These are phyloP conservation scores for Alternaria sp. DNA, from an alignment of 2,329 filamentous ascomycete genomes.

Conservation along the genomic window DNA sequence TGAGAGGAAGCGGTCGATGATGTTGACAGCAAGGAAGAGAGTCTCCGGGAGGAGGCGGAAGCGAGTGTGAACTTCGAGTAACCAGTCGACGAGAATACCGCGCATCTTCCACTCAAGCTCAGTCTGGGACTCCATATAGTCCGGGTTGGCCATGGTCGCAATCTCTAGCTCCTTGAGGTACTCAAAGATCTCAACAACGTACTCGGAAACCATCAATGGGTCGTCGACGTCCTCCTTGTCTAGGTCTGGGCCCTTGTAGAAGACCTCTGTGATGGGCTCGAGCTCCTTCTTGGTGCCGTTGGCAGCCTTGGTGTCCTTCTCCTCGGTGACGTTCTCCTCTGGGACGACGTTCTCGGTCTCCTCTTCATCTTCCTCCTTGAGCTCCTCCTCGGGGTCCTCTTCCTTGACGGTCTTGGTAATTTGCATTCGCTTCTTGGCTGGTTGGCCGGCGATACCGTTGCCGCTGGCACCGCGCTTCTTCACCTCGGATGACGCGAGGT, in stretches of 20 bases:
- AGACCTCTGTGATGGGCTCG: slow-evolving; percentile 33
- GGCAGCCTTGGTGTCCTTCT: slow-evolving; percentile 46
- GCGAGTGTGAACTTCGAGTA: slow-evolving; percentile 96
- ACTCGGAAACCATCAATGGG: slow-evolving; percentile 97
- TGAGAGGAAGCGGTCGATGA: slow-evolving; percentile 96
- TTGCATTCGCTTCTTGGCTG: slow-evolving; percentile 70
- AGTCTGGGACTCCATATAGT: slow-evolving; percentile 94
- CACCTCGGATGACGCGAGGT: slow-evolving; percentile 61
- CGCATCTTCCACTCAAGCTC: slow-evolving; percentile 99
- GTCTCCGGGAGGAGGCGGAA: slow-evolving; percentile 97
- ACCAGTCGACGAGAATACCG: slow-evolving; percentile 95
- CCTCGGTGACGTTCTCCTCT: slow-evolving; percentile 58
- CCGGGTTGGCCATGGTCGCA: slow-evolving; percentile 80
- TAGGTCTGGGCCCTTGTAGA: slow-evolving; percentile 61
- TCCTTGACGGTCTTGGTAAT: slow-evolving; percentile 59
- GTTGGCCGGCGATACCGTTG: slow-evolving; percentile 68
- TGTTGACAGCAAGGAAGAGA: slow-evolving; percentile 94
- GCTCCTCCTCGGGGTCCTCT: slow-evolving; percentile 59
- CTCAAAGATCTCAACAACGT: slow-evolving; percentile 95
- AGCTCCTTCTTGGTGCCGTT: slow-evolving; percentile 25
- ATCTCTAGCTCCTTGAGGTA: slow-evolving; percentile 89
- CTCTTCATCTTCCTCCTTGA: slow-evolving; percentile 52
- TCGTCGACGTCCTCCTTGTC: slow-evolving; percentile 90
- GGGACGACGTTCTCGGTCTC: slow-evolving; percentile 64
- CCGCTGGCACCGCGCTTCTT: slow-evolving; percentile 82